Evolutionary conservation across 345 rosid species (phyloP).

Genomic region (Corchorus capsularis): DNA sequence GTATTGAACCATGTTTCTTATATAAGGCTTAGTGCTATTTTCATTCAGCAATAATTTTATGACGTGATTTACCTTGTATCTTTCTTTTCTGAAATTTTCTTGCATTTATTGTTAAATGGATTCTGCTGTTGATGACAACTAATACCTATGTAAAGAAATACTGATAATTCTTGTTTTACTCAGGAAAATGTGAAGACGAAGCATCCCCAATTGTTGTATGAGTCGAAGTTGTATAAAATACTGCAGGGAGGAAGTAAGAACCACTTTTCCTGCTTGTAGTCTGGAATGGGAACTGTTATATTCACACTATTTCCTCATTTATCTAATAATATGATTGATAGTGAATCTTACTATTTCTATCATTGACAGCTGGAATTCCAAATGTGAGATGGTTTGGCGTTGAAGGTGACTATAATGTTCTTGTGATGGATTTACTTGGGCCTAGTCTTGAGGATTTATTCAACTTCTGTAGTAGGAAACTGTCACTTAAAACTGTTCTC

Average conservation of each 20-base stretch:
- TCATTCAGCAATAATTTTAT: background rate
- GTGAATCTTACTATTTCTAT: background rate
- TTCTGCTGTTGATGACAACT: background rate
- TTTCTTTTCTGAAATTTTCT: constrained; percentile 4
- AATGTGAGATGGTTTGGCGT: constrained; percentile 88
- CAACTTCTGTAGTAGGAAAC: constrained; percentile 81
- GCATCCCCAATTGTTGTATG: constrained; percentile 94
- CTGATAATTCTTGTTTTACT: constrained; percentile 15
- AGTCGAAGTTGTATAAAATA: constrained; percentile 83
- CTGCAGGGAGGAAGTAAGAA: constrained; percentile 94
- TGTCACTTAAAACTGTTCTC: constrained; percentile 88
- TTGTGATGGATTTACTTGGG: constrained; percentile 96
- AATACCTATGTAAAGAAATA: background rate
- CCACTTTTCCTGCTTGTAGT: constrained; percentile 15
- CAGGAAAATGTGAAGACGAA: constrained; percentile 95
- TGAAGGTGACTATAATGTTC: constrained; percentile 91
- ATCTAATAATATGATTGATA: background rate
- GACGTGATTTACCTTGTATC: background rate
- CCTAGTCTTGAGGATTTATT: constrained; percentile 97
- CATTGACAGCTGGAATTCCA: constrained; percentile 84
- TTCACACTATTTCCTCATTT: background rate
- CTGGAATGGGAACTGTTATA: background rate
- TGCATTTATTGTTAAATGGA: constrained; percentile 22
- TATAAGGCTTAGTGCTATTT: background rate
- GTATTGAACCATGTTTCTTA: background rate